Conservation (phyloP, 2,329 filamentous ascomycete species). For the Capronia americana region DNA sequence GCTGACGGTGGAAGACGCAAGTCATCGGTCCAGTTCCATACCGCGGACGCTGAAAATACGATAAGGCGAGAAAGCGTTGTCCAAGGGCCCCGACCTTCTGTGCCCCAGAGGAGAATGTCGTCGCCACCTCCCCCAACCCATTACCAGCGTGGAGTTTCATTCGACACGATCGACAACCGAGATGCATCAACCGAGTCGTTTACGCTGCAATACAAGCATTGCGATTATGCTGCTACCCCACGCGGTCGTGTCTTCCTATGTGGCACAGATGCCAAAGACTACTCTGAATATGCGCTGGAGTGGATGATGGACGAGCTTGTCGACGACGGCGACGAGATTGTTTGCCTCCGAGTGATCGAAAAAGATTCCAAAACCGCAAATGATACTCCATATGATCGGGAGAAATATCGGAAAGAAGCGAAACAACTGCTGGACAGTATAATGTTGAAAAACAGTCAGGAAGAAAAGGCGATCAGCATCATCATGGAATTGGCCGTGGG, state of each 20-base stretch:
- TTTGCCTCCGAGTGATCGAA: slow-evolving; percentile 87
- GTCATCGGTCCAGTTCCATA: slow-evolving; percentile 40
- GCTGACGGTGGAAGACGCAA: slow-evolving; percentile 32
- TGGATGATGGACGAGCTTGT: slow-evolving; percentile 92
- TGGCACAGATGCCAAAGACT: slow-evolving; percentile 87
- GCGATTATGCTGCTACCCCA: slow-evolving; percentile 80
- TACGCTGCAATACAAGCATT: slow-evolving; percentile 83
- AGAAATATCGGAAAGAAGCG: slow-evolving; percentile 77
- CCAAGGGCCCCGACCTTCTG: slow-evolving; percentile 32
- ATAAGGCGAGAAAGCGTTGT: slow-evolving; percentile 38
- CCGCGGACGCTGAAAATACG: slow-evolving; percentile 38
- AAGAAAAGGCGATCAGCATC: slow-evolving; percentile 79
- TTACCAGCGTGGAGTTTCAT: slow-evolving; percentile 73
- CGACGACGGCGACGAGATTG: slow-evolving; percentile 90
- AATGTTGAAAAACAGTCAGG: slow-evolving; percentile 77
- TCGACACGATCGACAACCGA: slow-evolving; percentile 73
- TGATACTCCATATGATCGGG: slow-evolving; percentile 66
- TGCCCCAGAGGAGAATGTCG: slow-evolving; percentile 40
- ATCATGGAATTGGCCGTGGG: slow-evolving; percentile 87
- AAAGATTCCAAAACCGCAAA: slow-evolving; percentile 75
- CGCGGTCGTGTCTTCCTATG: slow-evolving; percentile 88
- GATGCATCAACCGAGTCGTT: slow-evolving; percentile 75
- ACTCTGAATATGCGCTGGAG: slow-evolving; percentile 89
- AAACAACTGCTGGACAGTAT: slow-evolving; percentile 75
- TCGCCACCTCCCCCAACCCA: slow-evolving; percentile 57